Evolutionary conservation across 179 eudicot species (phyloP).

Genomic region (Patellifolia procumbens): DNA sequence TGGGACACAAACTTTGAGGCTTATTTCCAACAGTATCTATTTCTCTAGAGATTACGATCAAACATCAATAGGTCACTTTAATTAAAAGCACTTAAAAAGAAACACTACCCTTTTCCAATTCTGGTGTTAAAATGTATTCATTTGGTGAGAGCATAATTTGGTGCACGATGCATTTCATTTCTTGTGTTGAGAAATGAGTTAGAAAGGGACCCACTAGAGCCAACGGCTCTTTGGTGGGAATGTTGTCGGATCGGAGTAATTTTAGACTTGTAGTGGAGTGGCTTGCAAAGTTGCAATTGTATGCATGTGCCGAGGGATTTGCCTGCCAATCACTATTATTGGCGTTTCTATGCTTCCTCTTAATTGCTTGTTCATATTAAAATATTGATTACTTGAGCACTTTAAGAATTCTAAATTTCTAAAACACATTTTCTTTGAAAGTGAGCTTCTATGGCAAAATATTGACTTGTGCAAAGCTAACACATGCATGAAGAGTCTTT

Average conservation of each 20-base stretch:
- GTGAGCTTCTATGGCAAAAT: no score
- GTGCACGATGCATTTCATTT: background rate
- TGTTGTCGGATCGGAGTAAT: slow-evolving; percentile 4
- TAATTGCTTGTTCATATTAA: background rate
- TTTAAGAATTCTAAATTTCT: no score
- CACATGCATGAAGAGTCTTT: background rate
- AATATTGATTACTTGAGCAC: background rate
- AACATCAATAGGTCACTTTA: no score
- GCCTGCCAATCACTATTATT: background rate
- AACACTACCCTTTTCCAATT: background rate
- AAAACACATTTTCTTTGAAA: no score
- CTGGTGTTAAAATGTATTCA: background rate
- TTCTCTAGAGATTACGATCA: no score
- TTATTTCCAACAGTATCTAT: no score
- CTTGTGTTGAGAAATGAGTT: background rate
- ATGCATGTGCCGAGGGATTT: slow-evolving; percentile 5
- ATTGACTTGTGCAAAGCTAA: no score
- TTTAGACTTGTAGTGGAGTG: background rate
- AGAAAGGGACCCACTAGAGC: slow-evolving; percentile 21
- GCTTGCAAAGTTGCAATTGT: background rate
- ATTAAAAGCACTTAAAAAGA: no score
- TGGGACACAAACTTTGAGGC: no score
- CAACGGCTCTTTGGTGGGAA: slow-evolving; percentile 27
- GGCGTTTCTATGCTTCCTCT: background rate
- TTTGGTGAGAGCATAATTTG: background rate